Conservation (phyloP, 2,329 filamentous ascomycete genomes). For the Diplodia intermedia region DNA sequence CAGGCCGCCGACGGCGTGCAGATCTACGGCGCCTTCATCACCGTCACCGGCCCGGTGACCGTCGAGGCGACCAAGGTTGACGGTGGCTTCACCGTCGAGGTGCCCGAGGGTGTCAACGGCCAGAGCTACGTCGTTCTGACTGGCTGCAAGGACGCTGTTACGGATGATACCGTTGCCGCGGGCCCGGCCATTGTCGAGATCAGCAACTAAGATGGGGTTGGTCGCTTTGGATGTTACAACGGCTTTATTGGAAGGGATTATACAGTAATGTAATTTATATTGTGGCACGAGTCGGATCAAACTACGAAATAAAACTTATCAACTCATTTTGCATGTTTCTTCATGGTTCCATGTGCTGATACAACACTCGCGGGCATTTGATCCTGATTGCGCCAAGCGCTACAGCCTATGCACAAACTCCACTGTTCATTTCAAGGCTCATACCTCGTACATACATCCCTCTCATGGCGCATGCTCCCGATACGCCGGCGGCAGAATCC, state of each 20-base stretch:
- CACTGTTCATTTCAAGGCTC: no score
- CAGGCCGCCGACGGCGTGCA: slow-evolving; percentile 26
- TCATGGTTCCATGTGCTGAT: no score
- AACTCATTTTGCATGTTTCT: no score
- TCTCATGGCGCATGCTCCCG: not conserved
- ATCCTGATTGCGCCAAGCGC: no score
- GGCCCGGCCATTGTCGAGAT: slow-evolving; percentile 45
- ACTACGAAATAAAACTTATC: no score
- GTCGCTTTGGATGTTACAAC: not conserved
- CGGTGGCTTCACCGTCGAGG: slow-evolving; percentile 37
- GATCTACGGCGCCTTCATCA: slow-evolving; percentile 50
- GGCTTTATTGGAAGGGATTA: no score
- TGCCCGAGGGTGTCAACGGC: slow-evolving; percentile 46
- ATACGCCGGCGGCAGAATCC: slow-evolving; percentile 11
- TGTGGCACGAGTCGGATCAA: no score
- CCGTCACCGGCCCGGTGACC: slow-evolving; percentile 49
- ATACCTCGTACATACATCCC: no score
- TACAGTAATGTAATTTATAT: no score
- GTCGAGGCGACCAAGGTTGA: slow-evolving; percentile 38
- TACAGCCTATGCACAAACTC: no score
- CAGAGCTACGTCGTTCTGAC: slow-evolving; percentile 54
- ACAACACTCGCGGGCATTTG: no score
- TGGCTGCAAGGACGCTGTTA: slow-evolving; percentile 46
- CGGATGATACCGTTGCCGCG: slow-evolving; percentile 49
- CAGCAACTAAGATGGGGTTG: not conserved